These are phyloP conservation scores for Rubia occidens DNA, from an alignment of 305 asterid genomes.

Conservation along the genomic window DNA sequence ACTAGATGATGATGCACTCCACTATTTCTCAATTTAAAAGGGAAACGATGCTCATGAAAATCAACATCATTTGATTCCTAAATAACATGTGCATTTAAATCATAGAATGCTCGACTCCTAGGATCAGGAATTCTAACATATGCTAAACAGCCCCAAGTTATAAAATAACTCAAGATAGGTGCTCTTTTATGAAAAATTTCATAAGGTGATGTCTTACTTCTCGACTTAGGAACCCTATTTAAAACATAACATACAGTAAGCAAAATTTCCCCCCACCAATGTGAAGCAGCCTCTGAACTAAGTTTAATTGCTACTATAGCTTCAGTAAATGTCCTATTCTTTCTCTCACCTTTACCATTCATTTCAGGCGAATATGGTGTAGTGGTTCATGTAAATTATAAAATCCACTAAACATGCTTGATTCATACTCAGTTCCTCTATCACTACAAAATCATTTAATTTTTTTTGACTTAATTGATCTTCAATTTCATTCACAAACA, in stretches of 20 bases:
- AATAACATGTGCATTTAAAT: background rate
- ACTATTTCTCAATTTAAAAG: background rate
- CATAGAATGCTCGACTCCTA: background rate
- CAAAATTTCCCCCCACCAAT: background rate
- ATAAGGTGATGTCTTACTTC: background rate
- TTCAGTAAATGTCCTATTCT: background rate
- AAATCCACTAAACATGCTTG: background rate
- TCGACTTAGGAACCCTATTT: background rate
- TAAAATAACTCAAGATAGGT: background rate
- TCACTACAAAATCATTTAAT: background rate
- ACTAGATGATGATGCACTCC: background rate
- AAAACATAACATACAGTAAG: background rate
- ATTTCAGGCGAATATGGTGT: background rate
- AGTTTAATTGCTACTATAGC: background rate
- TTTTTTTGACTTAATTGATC: background rate
- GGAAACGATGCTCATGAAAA: background rate
- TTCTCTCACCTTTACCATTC: background rate
- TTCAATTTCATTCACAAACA: background rate
- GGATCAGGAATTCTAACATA: background rate
- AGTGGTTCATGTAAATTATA: background rate
- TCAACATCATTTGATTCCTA: background rate
- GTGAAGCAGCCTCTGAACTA: background rate
- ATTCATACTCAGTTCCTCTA: background rate
- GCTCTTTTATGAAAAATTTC: background rate
- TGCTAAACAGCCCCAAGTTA: background rate